Evolutionary conservation across 495 filamentous ascomycete genomes (phyloP).

Genomic region (Penicillium turbatum): DNA sequence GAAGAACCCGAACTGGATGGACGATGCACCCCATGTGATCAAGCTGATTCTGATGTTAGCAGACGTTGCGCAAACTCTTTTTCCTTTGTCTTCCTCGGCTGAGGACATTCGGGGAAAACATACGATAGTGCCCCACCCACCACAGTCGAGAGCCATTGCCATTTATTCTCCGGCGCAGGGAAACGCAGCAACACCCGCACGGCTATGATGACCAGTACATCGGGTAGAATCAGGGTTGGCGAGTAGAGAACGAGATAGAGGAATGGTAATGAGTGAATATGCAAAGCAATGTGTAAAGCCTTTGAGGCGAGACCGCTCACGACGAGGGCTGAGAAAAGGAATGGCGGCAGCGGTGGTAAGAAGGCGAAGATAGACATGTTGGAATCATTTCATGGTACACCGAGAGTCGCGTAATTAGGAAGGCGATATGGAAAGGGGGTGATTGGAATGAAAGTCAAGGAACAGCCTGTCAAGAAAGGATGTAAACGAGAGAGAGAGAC

Average conservation of each 20-base stretch:
- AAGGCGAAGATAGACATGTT: constrained; percentile 20
- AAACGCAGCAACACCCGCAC: constrained; percentile 27
- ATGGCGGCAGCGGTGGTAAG: constrained; percentile 27
- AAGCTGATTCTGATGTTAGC: constrained; percentile 19
- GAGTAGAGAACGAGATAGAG: constrained; percentile 36
- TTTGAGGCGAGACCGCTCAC: constrained; percentile 37
- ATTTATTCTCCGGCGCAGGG: constrained; percentile 16
- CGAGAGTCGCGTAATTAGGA: neutral
- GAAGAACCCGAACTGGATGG: constrained; percentile 42
- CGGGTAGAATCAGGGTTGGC: constrained; percentile 34
- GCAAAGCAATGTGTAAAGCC: constrained; percentile 33
- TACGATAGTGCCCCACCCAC: constrained; percentile 32
- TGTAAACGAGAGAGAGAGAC: neutral
- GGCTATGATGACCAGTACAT: constrained; percentile 32
- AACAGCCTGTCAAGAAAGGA: neutral
- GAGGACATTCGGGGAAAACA: constrained; percentile 8
- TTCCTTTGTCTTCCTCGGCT: neutral
- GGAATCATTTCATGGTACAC: constrained; percentile 20
- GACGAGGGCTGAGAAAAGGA: constrained; percentile 34
- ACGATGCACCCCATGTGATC: constrained; percentile 30
- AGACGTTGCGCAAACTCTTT: neutral
- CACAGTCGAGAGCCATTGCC: constrained; percentile 27
- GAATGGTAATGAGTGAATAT: constrained; percentile 33
- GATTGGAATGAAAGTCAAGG: neutral
- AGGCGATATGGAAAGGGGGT: neutral